A percentile compares a stretch with the other conserved stretches of the same genome.
phyloP scores from a whole-genome alignment of 768 basidiomycete species.

The Naganishia onofrii region DNA sequence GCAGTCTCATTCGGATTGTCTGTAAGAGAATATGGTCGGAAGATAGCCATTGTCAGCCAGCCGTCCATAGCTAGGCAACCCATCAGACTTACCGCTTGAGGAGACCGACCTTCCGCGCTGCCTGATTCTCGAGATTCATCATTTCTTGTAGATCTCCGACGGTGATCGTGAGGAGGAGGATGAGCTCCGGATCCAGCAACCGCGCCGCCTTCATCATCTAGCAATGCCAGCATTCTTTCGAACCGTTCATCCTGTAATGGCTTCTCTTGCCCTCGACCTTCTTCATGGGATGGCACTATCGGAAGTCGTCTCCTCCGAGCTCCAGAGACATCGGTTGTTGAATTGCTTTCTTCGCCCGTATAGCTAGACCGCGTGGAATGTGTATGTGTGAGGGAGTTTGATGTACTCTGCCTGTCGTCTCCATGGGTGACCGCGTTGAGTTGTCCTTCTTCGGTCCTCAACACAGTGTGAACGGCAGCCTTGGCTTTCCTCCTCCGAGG shows the following conservation, averaged over 20 bases:
- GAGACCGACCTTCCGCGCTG: not conserved
- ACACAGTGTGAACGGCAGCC: not conserved
- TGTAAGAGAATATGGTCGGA: not conserved
- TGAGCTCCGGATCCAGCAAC: not conserved
- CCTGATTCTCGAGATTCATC: not conserved
- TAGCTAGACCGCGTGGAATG: not conserved
- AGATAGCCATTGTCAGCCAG: not conserved
- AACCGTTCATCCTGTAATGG: not conserved
- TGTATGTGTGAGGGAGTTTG: not conserved
- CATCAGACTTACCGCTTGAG: not conserved
- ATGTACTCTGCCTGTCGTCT: not conserved
- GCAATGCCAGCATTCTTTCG: constrained; percentile 13
- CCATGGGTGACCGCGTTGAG: not conserved
- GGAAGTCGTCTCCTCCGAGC: not conserved
- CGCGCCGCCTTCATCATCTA: not conserved
- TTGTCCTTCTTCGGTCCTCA: not conserved
- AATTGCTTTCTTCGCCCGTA: not conserved
- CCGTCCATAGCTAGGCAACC: not conserved
- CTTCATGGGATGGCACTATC: not conserved
- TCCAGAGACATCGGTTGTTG: not conserved
- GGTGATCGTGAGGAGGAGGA: not conserved
- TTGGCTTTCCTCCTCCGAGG: not conserved
- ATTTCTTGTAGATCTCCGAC: constrained; percentile 2
- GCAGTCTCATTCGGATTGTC: not conserved
- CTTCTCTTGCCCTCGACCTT: too few species aligned